Evolutionary conservation across 2,329 filamentous ascomycete species (phyloP), one percentile per base, ranked within the genome.

Genomic region (Claviceps lovelessii): DNA sequence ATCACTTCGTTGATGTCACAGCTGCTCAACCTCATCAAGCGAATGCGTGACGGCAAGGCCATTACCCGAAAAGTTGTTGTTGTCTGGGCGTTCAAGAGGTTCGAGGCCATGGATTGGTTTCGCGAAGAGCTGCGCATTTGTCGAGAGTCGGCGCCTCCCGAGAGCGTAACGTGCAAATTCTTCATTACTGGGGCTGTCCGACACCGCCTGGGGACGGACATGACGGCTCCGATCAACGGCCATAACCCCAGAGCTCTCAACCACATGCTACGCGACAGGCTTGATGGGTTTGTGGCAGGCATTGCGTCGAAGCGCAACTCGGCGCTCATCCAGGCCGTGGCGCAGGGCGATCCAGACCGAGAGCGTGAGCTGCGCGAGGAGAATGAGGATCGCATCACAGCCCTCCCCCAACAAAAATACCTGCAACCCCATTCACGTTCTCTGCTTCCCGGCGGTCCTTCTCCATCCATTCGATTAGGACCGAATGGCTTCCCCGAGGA

Each of bases 61-160:
- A 88, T 95, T 48, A 96, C 90, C 2, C 88, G 86, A 67, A 88
- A 85, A 59, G 85, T 97, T 5, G 85, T 93, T 17, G 88, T 97
- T 1, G 81, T 97, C n/a, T 97, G 91, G 91, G 84, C 90, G 5
- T 75, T 96, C 60, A 95, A 93, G 70, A 82, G 87, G 55, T 83
- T 93, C 15, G 91, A 96, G 68, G 88, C 89, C 1, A 89, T 97
- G 83, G 89, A 96, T 66, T 97, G 91, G 91, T 97, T 96, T 76
- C 87, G 88, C 60, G 90, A 96, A 70, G 91, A 96, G 68, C 76
- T 96, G 56, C 81, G 90, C 50, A 95, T 96, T 63, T 95, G 91
- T 70, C 81, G 89, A 62, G 88, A 96, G 68, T 85, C 83, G 51
- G 90, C 91, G 10, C 91, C 91, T 1, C 86, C 88, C 0, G 88